These are phyloP conservation scores for Tanozyma kutaoensis DNA, from an alignment of 805 yeast species.

Conservation along the genomic window DNA sequence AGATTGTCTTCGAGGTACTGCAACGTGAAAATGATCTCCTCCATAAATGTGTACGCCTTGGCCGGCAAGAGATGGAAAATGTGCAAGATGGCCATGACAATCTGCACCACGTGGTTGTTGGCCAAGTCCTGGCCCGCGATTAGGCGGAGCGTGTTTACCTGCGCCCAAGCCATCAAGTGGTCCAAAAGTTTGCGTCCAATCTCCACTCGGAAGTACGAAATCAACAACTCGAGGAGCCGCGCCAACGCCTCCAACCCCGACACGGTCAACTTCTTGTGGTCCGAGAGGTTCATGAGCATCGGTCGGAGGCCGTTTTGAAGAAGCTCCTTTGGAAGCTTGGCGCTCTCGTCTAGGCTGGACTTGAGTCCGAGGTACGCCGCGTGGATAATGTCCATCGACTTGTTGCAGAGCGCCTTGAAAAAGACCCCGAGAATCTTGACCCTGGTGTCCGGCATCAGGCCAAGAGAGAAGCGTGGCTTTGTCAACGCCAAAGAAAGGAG, in stretches of 20 bases:
- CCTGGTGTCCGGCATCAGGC: constrained; percentile 66
- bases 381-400: constrained; percentile 75
- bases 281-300: constrained; percentile 88
- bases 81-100: constrained; percentile 80
- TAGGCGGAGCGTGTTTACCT: constrained; percentile 60
- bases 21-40: constrained; percentile 67
- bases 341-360: constrained; percentile 70
- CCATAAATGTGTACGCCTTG: constrained; percentile 84
- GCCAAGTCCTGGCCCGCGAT: constrained; percentile 71
- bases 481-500: constrained; percentile 73
- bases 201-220: constrained; percentile 91
- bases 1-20: constrained; percentile 69
- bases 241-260: constrained; percentile 88
- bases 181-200: constrained; percentile 88
- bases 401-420: constrained; percentile 82
- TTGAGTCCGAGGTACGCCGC: constrained; percentile 88
- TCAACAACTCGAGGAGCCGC: constrained; percentile 68
- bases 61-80: constrained; percentile 88
- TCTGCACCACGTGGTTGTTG: constrained; percentile 70
- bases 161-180: constrained; percentile 94
- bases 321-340: constrained; percentile 84
- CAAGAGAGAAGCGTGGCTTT: constrained; percentile 68
- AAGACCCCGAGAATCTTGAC: constrained; percentile 84
- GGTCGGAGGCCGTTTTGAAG: constrained; percentile 94
- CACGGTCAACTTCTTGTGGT: constrained; percentile 80